A percentile compares a stretch with the other conserved stretches of the same genome.
These are phyloP conservation scores for Annulohypoxylon truncatum DNA, from an alignment of 2,329 filamentous ascomycete genomes.

Conservation along the genomic window DNA sequence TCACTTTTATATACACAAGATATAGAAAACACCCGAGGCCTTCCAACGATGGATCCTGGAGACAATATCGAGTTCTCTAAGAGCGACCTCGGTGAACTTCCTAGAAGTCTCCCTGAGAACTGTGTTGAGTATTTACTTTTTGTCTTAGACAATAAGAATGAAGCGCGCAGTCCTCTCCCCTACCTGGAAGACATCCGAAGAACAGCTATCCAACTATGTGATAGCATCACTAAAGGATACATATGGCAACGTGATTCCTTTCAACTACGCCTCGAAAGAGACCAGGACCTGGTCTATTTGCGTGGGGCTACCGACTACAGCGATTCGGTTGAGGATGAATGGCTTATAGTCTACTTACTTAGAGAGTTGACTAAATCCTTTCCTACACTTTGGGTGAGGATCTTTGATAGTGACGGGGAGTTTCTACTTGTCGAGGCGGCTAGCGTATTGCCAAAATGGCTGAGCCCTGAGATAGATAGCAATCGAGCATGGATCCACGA, in stretches of 20 bases:
- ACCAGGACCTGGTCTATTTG: conserved; percentile 70
- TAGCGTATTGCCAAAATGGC: conserved; percentile 85
- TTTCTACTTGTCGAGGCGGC: conserved; percentile 96
- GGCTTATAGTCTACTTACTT: conserved; percentile 92
- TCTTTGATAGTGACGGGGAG: conserved; percentile 91
- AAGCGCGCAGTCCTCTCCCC: conserved; percentile 68
- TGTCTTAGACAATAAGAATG: conserved; percentile 69
- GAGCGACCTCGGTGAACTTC: conserved; percentile 49
- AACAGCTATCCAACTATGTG: conserved; percentile 71
- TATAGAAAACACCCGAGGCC: neutral
- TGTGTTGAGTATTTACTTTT: conserved; percentile 88
- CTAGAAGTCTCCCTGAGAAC: conserved; percentile 75
- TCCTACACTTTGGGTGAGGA: conserved; percentile 80
- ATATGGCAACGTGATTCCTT: conserved; percentile 95
- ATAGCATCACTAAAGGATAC: conserved; percentile 79
- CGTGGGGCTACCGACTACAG: conserved; percentile 86
- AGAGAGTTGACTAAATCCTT: conserved; percentile 81
- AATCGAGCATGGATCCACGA: conserved; percentile 91
- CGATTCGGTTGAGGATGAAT: conserved; percentile 96
- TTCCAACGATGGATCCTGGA: conserved; percentile 40
- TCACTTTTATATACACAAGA: neutral
- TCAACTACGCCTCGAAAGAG: conserved; percentile 72
- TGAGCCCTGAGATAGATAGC: conserved; percentile 89
- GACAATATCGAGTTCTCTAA: conserved; percentile 46
- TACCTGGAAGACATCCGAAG: conserved; percentile 79